Base-by-base conservation (phyloP, 2,329 filamentous ascomycete species). In the Xylariaceae sp. region DNA sequence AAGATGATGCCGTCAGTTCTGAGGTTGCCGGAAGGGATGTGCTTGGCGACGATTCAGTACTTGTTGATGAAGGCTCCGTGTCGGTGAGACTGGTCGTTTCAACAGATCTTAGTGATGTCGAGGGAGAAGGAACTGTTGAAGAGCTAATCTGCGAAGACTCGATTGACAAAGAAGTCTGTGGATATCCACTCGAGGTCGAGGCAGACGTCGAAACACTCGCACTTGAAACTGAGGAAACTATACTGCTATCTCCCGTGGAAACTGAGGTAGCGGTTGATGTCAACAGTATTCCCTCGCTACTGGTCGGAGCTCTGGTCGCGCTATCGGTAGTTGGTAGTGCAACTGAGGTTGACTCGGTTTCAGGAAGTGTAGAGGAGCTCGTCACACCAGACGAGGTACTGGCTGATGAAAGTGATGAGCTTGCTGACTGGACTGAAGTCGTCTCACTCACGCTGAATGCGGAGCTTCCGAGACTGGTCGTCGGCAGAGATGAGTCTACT, bases 371-470 rank as follows among this genome's bases (percentile, higher is more conserved):
- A 11, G 23, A 23, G 3, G 57, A 59, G 23, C 51, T 35, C n/a
- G 15, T 30, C 5, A 18, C 45, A 35, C 34, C 50, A 6, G 13
- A 52, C 8, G 55, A 51, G 10, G 35, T 17, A 23, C 68, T 68
- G 2, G 62, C 37, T 39, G 62, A n/a, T 9, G 65, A 60, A 23
- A 59, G 66, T 7, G 58, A 61, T n/a, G 58, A 30, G 23, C 23
- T 30, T 30, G 23, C 23, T 30, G 23, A 30, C 23, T 30, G 23
- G 23, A 30, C 4, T 30, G 23, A 30, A 30, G 23, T 30, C 23
- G 23, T 30, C 23, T 30, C 23, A 5, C 23, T 30, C 23, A 30
- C 5, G 23, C 23, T 5, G 23, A 30, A 30, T 30, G 23, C 1
- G 23, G 23, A 4, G 23, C 23, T 30, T 30, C 1, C 23, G 23